Conservation (phyloP, 2,329 filamentous ascomycete species). For the Epichloe sibirici region DNA sequence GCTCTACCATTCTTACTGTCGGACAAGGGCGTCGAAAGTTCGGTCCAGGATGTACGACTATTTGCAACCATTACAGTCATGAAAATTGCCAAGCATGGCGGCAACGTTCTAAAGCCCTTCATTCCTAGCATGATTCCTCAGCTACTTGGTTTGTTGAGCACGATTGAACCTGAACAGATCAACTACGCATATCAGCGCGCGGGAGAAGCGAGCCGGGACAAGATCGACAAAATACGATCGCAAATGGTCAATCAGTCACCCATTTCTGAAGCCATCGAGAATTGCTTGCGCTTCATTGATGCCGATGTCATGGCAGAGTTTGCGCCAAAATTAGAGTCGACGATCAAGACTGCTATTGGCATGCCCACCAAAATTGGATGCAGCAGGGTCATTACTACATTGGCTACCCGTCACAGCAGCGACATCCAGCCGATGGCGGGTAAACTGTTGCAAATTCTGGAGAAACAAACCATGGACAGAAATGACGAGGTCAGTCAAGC, state of each 20-base stretch:
- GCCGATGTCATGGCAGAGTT: constrained; percentile 64
- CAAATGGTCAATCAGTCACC: constrained; percentile 74
- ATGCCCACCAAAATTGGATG: constrained; percentile 92
- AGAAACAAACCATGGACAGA: constrained; percentile 74
- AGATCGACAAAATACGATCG: constrained; percentile 79
- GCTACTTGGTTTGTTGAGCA: constrained; percentile 70
- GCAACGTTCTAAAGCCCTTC: constrained; percentile 66
- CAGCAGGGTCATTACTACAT: constrained; percentile 68
- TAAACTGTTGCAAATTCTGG: constrained; percentile 62
- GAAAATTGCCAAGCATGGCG: constrained; percentile 80
- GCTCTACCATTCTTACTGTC: constrained; percentile 86
- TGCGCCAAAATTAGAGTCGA: constrained; percentile 58
- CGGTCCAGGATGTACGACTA: constrained; percentile 72
- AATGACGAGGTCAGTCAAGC: constrained; percentile 89
- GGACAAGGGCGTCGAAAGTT: constrained; percentile 77
- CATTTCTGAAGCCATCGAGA: constrained; percentile 83
- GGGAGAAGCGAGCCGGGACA: constrained; percentile 73
- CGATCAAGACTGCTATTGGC: constrained; percentile 77
- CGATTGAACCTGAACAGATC: constrained; percentile 76
- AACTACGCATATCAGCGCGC: constrained; percentile 91
- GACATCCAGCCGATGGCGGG: constrained; percentile 66
- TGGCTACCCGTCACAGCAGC: constrained; percentile 67
- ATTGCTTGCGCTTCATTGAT: constrained; percentile 76
- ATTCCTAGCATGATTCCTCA: constrained; percentile 72
- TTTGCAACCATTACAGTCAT: constrained; percentile 78